phyloP scores from a whole-genome alignment of 176 grass and related monocot species.

The Zoysia japonica region DNA sequence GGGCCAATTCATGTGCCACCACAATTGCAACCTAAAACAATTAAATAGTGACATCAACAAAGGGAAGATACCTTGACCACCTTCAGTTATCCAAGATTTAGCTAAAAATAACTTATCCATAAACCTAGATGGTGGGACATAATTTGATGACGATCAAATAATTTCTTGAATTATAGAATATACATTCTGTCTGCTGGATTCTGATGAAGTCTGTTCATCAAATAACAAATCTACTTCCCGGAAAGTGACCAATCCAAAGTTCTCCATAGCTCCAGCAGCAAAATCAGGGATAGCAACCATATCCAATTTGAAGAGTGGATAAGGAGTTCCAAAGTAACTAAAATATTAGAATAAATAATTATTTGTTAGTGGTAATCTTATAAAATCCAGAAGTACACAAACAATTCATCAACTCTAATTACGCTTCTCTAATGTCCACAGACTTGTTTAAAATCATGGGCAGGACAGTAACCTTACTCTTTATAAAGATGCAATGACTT shows the following conservation, averaged over 20 bases:
- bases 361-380: constrained; percentile 28
- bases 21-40: constrained; percentile 74
- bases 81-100: neutral
- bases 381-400: neutral
- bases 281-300: constrained; percentile 95
- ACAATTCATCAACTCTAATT: constrained; percentile 17
- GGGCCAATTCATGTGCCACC: constrained; percentile 94
- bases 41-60: neutral
- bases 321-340: constrained; percentile 90
- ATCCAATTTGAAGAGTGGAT: constrained; percentile 93
- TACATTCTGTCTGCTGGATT: constrained; percentile 62
- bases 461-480: constrained; percentile 52
- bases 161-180: neutral
- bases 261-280: constrained; percentile 89
- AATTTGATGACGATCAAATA: neutral
- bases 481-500: constrained; percentile 78
- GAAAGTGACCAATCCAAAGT: constrained; percentile 86
- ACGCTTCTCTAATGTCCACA: constrained; percentile 13
- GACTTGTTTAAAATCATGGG: constrained; percentile 9
- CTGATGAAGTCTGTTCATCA: constrained; percentile 62
- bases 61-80: neutral
- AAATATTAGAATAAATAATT: neutral
- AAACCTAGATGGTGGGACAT: neutral
- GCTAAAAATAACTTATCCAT: neutral
- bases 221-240: constrained; percentile 75